Evolutionary conservation across 495 filamentous ascomycete species (phyloP).

Genomic region (Xylaria palmicola): DNA sequence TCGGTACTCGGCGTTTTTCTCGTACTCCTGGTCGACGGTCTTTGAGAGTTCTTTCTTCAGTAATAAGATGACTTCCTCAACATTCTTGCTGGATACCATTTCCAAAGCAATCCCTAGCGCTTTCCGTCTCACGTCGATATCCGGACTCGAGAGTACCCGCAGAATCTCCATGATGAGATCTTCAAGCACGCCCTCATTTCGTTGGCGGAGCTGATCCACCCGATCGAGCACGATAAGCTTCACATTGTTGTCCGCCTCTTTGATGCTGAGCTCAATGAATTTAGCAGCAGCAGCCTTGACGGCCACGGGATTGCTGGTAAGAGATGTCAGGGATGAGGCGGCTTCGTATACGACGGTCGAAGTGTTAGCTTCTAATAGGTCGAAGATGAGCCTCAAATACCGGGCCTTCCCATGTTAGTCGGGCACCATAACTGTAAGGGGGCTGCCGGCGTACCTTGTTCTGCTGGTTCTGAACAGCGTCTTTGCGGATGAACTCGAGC

Average conservation of each 20-base stretch:
- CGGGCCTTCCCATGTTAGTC: conserved; percentile 58
- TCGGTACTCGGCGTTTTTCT: conserved; percentile 98
- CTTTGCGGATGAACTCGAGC: conserved; percentile 95
- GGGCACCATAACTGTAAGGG: conserved; percentile 20
- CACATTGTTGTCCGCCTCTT: conserved; percentile 98
- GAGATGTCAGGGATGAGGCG: conserved; percentile 90
- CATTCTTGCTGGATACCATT: conserved; percentile 98
- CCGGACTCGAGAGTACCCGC: conserved; percentile 91
- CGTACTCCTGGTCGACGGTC: conserved; percentile 97
- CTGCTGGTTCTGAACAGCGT: conserved; percentile 89
- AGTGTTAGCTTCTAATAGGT: conserved; percentile 88
- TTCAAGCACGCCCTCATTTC: conserved; percentile 91
- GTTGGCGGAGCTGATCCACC: conserved; percentile 84
- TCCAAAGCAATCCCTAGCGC: conserved; percentile 88
- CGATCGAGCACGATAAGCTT: conserved; percentile 97
- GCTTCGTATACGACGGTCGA: conserved; percentile 98
- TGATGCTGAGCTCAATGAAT: conserved; percentile 94
- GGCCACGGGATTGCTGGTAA: conserved; percentile 95
- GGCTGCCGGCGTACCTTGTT: conserved; percentile 67
- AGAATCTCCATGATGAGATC: conserved; percentile 98
- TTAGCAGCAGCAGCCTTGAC: conserved; percentile 96
- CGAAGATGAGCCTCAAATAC: conserved; percentile 94
- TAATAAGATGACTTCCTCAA: conserved; percentile 93
- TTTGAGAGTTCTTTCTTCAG: conserved; percentile 97
- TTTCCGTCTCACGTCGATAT: conserved; percentile 94